phyloP scores from a whole-genome alignment of 768 basidiomycete genomes.

The Calvatia gigantea region DNA sequence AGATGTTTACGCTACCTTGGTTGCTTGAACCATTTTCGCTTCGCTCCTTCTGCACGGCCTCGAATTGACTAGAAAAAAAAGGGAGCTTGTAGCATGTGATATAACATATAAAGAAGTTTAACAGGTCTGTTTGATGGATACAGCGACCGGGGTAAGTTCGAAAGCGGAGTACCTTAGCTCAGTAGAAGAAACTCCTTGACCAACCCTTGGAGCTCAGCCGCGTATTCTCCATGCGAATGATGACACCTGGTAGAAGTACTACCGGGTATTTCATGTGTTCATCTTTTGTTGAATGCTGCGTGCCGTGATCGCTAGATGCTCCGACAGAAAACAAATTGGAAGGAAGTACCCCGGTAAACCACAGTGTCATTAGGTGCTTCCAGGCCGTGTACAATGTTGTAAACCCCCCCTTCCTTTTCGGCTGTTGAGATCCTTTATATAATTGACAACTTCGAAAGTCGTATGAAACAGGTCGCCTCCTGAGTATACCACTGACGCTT shows the following conservation, averaged over 20 bases:
- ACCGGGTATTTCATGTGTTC: conserved; percentile 81
- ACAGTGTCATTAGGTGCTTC: conserved; percentile 89
- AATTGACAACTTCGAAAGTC: too few species aligned
- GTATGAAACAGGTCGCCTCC: too few species aligned
- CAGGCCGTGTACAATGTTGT: background rate
- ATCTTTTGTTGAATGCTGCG: conserved; percentile 74
- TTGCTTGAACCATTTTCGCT: conserved; percentile 85
- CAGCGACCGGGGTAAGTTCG: conserved; percentile 84
- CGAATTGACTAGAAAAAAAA: conserved; percentile 29
- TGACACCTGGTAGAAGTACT: conserved; percentile 83
- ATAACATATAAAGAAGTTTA: conserved; percentile 25
- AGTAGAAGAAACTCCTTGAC: conserved; percentile 87
- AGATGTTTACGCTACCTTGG: conserved; percentile 84
- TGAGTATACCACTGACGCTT: too few species aligned
- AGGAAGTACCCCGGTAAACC: conserved; percentile 74
- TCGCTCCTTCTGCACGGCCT: conserved; percentile 90
- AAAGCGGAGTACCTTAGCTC: conserved; percentile 34
- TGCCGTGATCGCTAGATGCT: background rate
- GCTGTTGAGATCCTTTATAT: too few species aligned
- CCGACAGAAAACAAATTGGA: background rate
- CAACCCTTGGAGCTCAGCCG: conserved; percentile 82
- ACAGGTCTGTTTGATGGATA: conserved; percentile 84
- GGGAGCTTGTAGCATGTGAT: too few species aligned
- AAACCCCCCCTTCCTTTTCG: too few species aligned
- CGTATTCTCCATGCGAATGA: conserved; percentile 98